These are phyloP conservation scores for Phytophthora hibernalis DNA, from an alignment of 352 stramenopile genomes.

Conservation along the genomic window DNA sequence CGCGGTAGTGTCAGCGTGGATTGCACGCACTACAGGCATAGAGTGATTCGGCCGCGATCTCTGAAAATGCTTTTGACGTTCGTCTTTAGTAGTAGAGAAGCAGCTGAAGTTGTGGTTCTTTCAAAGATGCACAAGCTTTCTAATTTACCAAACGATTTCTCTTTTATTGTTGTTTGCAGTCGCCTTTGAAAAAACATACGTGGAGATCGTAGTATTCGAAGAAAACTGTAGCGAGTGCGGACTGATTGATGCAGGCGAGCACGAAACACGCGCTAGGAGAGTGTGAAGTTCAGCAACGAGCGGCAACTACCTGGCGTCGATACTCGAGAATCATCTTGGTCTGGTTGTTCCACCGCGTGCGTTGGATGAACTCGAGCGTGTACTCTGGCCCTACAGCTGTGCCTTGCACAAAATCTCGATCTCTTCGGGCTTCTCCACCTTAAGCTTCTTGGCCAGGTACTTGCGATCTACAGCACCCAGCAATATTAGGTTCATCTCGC, in stretches of 20 bases:
- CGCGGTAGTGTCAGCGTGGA: constrained; percentile 39
- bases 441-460: constrained; percentile 62
- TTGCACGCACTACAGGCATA: constrained; percentile 37
- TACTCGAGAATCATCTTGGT: constrained; percentile 69
- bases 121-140: constrained; percentile 27
- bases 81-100: constrained; percentile 36
- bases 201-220: no score
- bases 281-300: not conserved
- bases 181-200: no score
- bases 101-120: constrained; percentile 31
- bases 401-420: constrained; percentile 69
- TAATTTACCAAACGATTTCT: no score
- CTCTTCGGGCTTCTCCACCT: constrained; percentile 44
- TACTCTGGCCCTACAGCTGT: constrained; percentile 58
- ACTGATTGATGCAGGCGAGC: no score
- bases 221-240: no score
- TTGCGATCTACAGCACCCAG: constrained; percentile 56
- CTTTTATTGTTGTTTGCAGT: not conserved
- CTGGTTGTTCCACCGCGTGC: constrained; percentile 59
- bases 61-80: constrained; percentile 21
- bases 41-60: constrained; percentile 36
- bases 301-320: constrained; percentile 42
- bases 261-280: constrained; percentile 7
- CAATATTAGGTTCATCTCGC: not conserved
- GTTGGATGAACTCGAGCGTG: constrained; percentile 73